Conservation (phyloP, 768 basidiomycete species). For the Podaxis carcinomalis region DNA sequence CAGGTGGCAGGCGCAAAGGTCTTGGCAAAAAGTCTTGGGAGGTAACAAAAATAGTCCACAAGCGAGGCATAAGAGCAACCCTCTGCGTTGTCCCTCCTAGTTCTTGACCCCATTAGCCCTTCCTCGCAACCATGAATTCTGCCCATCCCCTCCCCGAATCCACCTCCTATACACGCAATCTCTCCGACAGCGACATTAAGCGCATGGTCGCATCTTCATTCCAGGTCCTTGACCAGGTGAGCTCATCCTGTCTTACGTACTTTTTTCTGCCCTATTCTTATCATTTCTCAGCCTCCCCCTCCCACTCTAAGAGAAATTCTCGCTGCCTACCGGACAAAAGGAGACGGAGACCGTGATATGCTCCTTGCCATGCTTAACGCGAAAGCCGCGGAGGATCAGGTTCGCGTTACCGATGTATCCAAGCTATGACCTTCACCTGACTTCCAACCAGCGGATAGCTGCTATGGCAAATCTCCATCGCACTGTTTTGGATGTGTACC, state of each 20-base stretch:
- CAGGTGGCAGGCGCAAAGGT: slow-evolving; percentile 18
- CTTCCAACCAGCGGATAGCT: slow-evolving; percentile 54
- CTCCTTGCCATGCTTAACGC: slow-evolving; percentile 87
- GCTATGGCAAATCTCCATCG: slow-evolving; percentile 67
- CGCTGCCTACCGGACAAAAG: slow-evolving; percentile 76
- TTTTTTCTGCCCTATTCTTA: slow-evolving; percentile 13
- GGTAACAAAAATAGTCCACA: slow-evolving; percentile 40
- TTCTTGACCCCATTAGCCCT: slow-evolving; percentile 36
- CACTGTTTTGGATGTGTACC: slow-evolving; percentile 63
- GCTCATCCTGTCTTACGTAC: slow-evolving; percentile 17
- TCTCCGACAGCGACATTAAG: slow-evolving; percentile 27
- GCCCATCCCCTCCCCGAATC: slow-evolving; percentile 23
- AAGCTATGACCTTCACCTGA: slow-evolving; percentile 3
- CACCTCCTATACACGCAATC: slow-evolving; percentile 22
- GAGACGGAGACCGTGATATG: slow-evolving; percentile 91
- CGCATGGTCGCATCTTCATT: slow-evolving; percentile 35
- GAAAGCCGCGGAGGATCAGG: slow-evolving; percentile 92
- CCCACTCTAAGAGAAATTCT: slow-evolving; percentile 85
- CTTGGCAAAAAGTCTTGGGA: slow-evolving; percentile 48
- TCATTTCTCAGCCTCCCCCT: slow-evolving; percentile 55
- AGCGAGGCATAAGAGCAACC: slow-evolving; percentile 42
- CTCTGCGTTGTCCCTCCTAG: slow-evolving; percentile 28
- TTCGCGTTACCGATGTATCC: slow-evolving; percentile 27
- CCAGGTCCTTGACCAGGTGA: slow-evolving; percentile 39
- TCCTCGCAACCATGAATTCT: slow-evolving; percentile 31